Conservation (phyloP, 768 basidiomycete genomes). For the Amanita molliuscula region DNA sequence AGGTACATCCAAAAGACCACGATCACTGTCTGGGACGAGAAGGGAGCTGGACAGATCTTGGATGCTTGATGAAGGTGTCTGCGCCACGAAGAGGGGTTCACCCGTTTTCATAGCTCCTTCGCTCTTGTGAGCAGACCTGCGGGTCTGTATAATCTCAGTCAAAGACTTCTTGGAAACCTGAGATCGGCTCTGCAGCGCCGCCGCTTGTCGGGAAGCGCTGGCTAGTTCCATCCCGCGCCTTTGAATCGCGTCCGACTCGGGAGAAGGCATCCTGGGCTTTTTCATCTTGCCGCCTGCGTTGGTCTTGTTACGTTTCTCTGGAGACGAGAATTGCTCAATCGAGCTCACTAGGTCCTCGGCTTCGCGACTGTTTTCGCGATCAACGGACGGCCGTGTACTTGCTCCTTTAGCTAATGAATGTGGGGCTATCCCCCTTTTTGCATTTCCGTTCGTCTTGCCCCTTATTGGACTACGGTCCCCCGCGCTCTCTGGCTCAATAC, state of each 20-base stretch:
- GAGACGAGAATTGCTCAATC: conserved; percentile 5
- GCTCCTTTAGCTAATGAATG: neutral
- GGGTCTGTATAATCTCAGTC: neutral
- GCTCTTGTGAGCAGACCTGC: neutral
- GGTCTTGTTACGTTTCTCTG: neutral
- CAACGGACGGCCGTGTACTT: neutral
- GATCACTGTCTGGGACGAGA: neutral
- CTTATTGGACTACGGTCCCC: neutral
- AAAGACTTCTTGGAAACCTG: neutral
- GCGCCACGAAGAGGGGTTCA: neutral
- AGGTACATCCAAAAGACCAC: neutral
- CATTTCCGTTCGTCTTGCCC: neutral
- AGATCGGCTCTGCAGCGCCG: neutral
- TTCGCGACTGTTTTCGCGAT: neutral
- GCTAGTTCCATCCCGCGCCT: conserved; percentile 1
- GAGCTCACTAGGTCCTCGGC: neutral
- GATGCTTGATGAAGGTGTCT: neutral
- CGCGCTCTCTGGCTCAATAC: neutral
- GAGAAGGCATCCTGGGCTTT: neutral
- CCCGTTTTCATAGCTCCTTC: neutral
- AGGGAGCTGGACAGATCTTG: neutral
- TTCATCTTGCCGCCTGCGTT: neutral
- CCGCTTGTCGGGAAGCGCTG: neutral
- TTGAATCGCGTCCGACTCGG: neutral
- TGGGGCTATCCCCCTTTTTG: no score